Conservation (phyloP, 2,329 filamentous ascomycete genomes). For the Microcera coccophila region DNA sequence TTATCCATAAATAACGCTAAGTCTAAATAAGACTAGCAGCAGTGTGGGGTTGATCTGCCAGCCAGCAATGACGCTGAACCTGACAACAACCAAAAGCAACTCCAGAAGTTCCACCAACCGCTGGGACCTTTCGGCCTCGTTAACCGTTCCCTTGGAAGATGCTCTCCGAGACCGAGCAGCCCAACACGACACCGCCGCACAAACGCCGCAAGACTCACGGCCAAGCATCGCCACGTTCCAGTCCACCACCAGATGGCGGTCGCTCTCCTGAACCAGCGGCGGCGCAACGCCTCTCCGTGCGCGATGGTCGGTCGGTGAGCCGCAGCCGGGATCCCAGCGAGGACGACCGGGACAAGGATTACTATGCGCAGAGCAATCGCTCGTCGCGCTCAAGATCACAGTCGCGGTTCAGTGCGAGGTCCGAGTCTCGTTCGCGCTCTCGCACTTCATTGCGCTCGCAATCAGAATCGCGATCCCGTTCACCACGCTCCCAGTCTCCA, state of each 20-base stretch:
- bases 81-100: neutral
- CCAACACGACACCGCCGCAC: conserved; percentile 22
- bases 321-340: conserved; percentile 19
- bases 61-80: too few species aligned
- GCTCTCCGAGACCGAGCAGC: conserved; percentile 27
- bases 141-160: conserved; percentile 17
- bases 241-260: conserved; percentile 12
- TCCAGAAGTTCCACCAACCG: neutral
- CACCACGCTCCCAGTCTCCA: conserved; percentile 28
- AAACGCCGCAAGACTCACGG: conserved; percentile 35
- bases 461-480: conserved; percentile 32
- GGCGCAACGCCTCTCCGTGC: conserved; percentile 17
- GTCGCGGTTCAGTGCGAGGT: conserved; percentile 36
- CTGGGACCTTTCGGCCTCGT: neutral
- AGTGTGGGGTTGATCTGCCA: too few species aligned
- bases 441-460: conserved; percentile 29
- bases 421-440: conserved; percentile 34
- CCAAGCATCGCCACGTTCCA: conserved; percentile 26
- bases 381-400: conserved; percentile 33
- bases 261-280: conserved; percentile 7
- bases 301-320: conserved; percentile 22
- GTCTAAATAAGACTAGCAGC: too few species aligned
- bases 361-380: conserved; percentile 26
- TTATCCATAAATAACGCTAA: too few species aligned
- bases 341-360: conserved; percentile 20